A percentile compares a stretch with the other conserved stretches of the same genome.
Evolutionary conservation across 2,329 filamentous ascomycete genomes (phyloP).

Genomic region (Aplosporella prunicola): DNA sequence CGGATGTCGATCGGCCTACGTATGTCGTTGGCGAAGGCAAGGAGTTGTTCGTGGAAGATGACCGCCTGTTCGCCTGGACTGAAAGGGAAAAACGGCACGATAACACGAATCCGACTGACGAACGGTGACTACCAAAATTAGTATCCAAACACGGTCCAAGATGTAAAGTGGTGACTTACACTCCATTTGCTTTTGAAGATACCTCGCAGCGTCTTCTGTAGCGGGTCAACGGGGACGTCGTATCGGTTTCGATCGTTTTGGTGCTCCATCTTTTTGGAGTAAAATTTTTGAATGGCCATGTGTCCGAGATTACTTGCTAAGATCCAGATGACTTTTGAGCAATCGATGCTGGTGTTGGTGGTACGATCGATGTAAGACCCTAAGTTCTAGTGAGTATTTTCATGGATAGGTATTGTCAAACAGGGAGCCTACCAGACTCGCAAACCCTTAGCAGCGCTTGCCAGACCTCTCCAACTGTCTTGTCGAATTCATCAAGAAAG

Average conservation of each 20-base stretch:
- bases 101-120: constrained; percentile 32
- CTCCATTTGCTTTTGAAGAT: constrained; percentile 11
- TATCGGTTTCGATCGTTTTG: constrained; percentile 15
- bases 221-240: constrained; percentile 13
- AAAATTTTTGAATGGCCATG: constrained; percentile 32
- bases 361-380: constrained; percentile 33
- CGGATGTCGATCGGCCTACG: constrained; percentile 19
- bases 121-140: constrained; percentile 24
- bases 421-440: constrained; percentile 28
- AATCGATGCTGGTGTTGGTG: constrained; percentile 25
- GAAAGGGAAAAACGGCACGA: constrained; percentile 38
- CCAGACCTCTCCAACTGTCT: constrained; percentile 32
- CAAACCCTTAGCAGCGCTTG: constrained; percentile 37
- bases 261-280: constrained; percentile 14
- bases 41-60: constrained; percentile 34
- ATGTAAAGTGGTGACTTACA: constrained; percentile 13
- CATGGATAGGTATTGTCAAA: not conserved
- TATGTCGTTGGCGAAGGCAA: constrained; percentile 24
- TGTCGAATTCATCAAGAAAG: constrained; percentile 46
- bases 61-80: constrained; percentile 31
- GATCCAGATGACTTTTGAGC: constrained; percentile 40
- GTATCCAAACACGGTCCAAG: not conserved
- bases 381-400: not conserved
- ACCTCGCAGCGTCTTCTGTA: constrained; percentile 17
- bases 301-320: constrained; percentile 38